Percentiles rank a stretch among this genome's conserved stretches.
These are phyloP conservation scores for Coemansia sp. DNA, from an alignment of 192 early-diverging fungal species.

Conservation along the genomic window DNA sequence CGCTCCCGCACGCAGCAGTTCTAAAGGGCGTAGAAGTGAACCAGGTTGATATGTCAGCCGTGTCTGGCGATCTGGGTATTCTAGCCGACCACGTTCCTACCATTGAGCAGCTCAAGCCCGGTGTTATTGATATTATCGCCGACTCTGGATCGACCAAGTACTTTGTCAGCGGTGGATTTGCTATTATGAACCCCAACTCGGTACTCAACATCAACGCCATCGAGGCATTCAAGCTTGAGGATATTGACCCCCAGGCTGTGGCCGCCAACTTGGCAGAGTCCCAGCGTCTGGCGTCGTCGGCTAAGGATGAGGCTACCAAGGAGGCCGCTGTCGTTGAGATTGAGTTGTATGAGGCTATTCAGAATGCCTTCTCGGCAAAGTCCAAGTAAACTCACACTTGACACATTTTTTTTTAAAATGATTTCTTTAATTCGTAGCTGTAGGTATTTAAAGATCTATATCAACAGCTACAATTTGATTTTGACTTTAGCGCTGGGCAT, in stretches of 20 bases:
- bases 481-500: background rate
- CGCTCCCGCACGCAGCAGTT: conserved; percentile 86
- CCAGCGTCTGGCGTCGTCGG: conserved; percentile 64
- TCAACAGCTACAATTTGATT: background rate
- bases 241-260: conserved; percentile 81
- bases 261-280: conserved; percentile 80
- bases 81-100: conserved; percentile 97
- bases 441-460: background rate
- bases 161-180: conserved; percentile 97
- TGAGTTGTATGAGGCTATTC: conserved; percentile 86
- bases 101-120: conserved; percentile 93
- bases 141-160: conserved; percentile 75
- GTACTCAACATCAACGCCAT: conserved; percentile 96
- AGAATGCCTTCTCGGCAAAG: conserved; percentile 64
- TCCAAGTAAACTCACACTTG: conserved; percentile 25
- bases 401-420: background rate
- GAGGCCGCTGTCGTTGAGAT: conserved; percentile 82
- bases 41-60: conserved; percentile 92
- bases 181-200: conserved; percentile 95
- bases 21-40: conserved; percentile 73
- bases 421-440: background rate
- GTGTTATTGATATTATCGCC: conserved; percentile 82
- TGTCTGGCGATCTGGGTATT: conserved; percentile 97
- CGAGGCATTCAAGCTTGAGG: conserved; percentile 88
- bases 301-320: conserved; percentile 77